Conservation (phyloP, 257 asterid species). For the Linaria vulgaris region DNA sequence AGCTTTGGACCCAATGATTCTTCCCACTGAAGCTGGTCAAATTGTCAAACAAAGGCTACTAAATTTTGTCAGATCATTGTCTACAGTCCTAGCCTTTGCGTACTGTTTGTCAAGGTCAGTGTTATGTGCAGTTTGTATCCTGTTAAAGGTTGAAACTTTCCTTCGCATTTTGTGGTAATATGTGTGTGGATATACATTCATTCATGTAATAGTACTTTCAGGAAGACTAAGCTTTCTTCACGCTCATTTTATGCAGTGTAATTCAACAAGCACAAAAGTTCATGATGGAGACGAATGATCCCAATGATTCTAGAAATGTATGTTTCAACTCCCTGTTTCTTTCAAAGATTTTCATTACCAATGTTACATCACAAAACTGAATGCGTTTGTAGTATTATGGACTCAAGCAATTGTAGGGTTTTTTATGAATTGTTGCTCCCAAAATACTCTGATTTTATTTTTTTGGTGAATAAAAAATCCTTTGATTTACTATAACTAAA, state of each 20-base stretch:
- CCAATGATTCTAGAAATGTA: constrained; percentile 80
- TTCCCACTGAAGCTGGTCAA: constrained; percentile 84
- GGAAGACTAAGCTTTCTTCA: constrained; percentile 25
- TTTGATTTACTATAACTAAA: too few relatives aligned
- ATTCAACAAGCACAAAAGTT: constrained; percentile 85
- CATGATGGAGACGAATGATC: constrained; percentile 71
- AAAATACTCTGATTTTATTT: too few relatives aligned
- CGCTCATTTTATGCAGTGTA: constrained; percentile 55
- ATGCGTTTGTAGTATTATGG: constrained; percentile 45
- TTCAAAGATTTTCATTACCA: constrained; percentile 11
- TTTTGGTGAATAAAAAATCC: too few relatives aligned
- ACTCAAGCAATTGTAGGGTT: not conserved
- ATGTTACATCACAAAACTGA: constrained; percentile 56
- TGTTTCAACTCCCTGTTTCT: constrained; percentile 33
- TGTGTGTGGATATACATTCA: not conserved
- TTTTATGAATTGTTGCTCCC: too few relatives aligned
- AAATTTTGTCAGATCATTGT: constrained; percentile 84
- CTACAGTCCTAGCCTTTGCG: constrained; percentile 91
- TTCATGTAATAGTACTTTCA: constrained; percentile 11
- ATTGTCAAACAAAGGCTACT: constrained; percentile 75
- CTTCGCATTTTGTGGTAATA: not conserved
- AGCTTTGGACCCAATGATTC: constrained; percentile 76
- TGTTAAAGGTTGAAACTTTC: too few relatives aligned
- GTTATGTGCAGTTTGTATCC: not conserved
- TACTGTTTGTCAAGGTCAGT: constrained; percentile 84